Base-by-base conservation (phyloP, 2,329 filamentous ascomycete genomes). In the Onygenales sp. region DNA sequence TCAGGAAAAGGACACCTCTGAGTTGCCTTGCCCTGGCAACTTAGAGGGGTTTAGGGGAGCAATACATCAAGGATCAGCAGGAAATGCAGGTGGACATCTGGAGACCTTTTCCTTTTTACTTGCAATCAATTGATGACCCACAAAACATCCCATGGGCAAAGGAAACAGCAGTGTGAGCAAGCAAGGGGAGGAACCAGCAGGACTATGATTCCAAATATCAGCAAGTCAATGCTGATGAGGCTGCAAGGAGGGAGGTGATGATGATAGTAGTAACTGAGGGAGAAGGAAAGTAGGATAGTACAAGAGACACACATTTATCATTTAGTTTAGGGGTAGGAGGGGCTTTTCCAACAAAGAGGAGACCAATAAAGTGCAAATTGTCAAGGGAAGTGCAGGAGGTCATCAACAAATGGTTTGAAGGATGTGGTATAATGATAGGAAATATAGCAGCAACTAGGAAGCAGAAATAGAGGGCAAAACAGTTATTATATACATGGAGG, bases 211-310 rank as follows among this genome's bases (percentile, higher is more conserved):
- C 5, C 3, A 6, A 42, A 42, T 11, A 0, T 6, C 3, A 6
- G 17, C 4, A 5, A 11, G 17, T 13, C 0, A 13, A 6, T 6
- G 5, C 11, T 2, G 0, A 17, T 17, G 17, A 17, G 17, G 2
- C 2, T 17, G 17, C 2, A 17, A 17, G 17, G 2, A 17, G 17
- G 2, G 17, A 17, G 17, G 2, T 17, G 0, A 17, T 17, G 2
- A 2, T 17, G 17, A 17, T 17, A 2, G 2, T 2, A 17, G 2
- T 17, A 0, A 17, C 2, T 17, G 0, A 17, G 2, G 2, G 2
- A 17, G 17, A 17, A 17, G 17, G 0, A 17, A 17, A 17, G 17
- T 17, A 17, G 2, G 2, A 17, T 2, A 17, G 2, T 17, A 17
- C 2, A 17, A 17, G 0, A 0, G 2, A 17, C 2, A 2, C 2